Evolutionary conservation across 129 eudicot genomes (phyloP).

Genomic region (Oenanthe sinensis): DNA sequence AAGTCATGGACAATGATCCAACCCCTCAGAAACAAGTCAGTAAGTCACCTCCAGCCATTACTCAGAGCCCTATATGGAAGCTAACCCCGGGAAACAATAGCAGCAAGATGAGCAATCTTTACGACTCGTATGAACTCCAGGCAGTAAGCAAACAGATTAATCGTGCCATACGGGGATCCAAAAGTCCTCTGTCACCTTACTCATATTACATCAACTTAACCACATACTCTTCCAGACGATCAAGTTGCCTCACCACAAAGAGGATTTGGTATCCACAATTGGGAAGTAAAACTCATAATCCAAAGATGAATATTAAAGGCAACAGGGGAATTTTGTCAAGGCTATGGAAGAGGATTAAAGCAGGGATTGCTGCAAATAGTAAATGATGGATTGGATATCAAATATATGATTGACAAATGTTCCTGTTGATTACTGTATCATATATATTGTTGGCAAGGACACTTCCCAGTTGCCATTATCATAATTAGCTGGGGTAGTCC

Average conservation of each 20-base stretch:
- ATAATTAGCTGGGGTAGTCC: neutral
- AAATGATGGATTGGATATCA: neutral
- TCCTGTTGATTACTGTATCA: neutral
- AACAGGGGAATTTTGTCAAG: conserved; percentile 32
- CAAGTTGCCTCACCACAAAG: conserved; percentile 25
- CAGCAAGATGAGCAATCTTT: conserved; percentile 38
- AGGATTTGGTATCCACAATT: conserved; percentile 18
- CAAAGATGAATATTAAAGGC: neutral
- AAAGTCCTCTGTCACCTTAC: conserved; percentile 43
- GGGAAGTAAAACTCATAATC: neutral
- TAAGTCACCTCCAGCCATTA: neutral
- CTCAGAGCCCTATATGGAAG: conserved; percentile 15
- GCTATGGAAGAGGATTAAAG: conserved; percentile 36
- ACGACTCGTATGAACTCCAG: conserved; percentile 59
- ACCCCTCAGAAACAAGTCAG: conserved; percentile 16
- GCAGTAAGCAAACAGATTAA: conserved; percentile 61
- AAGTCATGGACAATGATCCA: neutral
- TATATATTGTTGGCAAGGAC: neutral
- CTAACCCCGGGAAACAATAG: conserved; percentile 20
- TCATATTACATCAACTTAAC: conserved; percentile 36
- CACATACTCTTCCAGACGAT: conserved; percentile 27
- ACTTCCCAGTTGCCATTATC: neutral
- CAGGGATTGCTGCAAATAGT: conserved; percentile 10
- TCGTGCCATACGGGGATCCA: conserved; percentile 49
- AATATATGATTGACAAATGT: neutral